Evolutionary conservation across 108 stramenopile genomes (phyloP).

Genomic region (Cyclostephanos invisitatus): DNA sequence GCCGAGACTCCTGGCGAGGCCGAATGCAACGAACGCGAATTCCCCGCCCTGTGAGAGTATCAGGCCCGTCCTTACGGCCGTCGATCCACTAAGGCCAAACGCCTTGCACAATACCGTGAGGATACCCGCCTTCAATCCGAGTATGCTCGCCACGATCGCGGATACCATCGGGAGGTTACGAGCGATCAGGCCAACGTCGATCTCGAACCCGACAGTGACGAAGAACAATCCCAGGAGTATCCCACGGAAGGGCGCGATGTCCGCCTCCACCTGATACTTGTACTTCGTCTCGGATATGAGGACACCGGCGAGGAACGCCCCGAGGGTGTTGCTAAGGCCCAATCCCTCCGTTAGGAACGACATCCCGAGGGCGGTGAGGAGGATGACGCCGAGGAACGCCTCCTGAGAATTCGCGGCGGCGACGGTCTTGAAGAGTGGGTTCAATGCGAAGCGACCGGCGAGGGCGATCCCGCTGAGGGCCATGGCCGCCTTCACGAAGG

Average conservation of each 20-base stretch:
- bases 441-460: constrained; percentile 83
- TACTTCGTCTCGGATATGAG: constrained; percentile 95
- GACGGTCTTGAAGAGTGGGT: constrained; percentile 89
- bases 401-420: constrained; percentile 88
- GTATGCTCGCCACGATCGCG: constrained; percentile 76
- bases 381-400: constrained; percentile 91
- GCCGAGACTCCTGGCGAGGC: constrained; percentile 84
- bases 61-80: constrained; percentile 86
- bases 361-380: constrained; percentile 92
- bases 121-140: constrained; percentile 86
- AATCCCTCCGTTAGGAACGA: constrained; percentile 93
- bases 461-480: constrained; percentile 87
- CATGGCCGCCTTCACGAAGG: constrained; percentile 85
- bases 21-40: constrained; percentile 98
- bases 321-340: constrained; percentile 94
- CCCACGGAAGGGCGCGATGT: constrained; percentile 95
- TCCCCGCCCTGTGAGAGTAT: constrained; percentile 95
- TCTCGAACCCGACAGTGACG: constrained; percentile 96
- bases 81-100: constrained; percentile 84
- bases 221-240: constrained; percentile 95
- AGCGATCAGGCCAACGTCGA: constrained; percentile 81
- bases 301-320: constrained; percentile 95
- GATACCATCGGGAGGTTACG: constrained; percentile 71
- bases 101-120: constrained; percentile 62
- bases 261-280: constrained; percentile 93